Conservation (phyloP, 139 green algal genomes). For the Picochlorum costavermella region DNA sequence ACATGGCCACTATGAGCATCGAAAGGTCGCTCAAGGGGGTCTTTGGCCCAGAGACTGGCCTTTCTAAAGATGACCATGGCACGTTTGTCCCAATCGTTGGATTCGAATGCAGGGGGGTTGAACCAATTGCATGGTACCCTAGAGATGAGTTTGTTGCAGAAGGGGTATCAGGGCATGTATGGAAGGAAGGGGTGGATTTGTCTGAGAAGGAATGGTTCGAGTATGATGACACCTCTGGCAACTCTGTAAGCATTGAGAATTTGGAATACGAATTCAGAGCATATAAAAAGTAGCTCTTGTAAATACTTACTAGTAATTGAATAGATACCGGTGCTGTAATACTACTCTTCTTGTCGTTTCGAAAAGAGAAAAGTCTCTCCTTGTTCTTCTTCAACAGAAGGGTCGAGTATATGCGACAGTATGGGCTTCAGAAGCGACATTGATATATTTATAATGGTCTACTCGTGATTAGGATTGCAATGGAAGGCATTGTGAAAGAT, state of each 20-base stretch:
- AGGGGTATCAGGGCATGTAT: constrained; percentile 20
- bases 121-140: constrained; percentile 50
- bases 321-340: too few relatives aligned
- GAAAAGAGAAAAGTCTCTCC: too few relatives aligned
- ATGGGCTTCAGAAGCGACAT: too few relatives aligned
- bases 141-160: constrained; percentile 33
- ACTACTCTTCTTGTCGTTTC: too few relatives aligned
- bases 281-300: constrained; percentile 1
- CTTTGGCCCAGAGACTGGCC: constrained; percentile 15
- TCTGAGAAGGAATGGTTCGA: constrained; percentile 65
- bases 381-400: too few relatives aligned
- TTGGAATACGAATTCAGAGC: constrained; percentile 46
- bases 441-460: too few relatives aligned
- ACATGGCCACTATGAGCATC: constrained; percentile 46
- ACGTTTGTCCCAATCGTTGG: constrained; percentile 63
- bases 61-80: constrained; percentile 43
- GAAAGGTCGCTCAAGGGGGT: constrained; percentile 50
- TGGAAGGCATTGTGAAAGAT: too few relatives aligned
- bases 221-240: constrained; percentile 65
- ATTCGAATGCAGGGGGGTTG: constrained; percentile 75
- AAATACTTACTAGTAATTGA: too few relatives aligned
- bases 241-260: constrained; percentile 51
- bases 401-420: too few relatives aligned
- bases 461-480: too few relatives aligned
- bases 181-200: constrained; percentile 36